Evolutionary conservation across 208 protist species (phyloP), one percentile per base, ranked within the genome.

Genomic region (Trypanosoma mega): DNA sequence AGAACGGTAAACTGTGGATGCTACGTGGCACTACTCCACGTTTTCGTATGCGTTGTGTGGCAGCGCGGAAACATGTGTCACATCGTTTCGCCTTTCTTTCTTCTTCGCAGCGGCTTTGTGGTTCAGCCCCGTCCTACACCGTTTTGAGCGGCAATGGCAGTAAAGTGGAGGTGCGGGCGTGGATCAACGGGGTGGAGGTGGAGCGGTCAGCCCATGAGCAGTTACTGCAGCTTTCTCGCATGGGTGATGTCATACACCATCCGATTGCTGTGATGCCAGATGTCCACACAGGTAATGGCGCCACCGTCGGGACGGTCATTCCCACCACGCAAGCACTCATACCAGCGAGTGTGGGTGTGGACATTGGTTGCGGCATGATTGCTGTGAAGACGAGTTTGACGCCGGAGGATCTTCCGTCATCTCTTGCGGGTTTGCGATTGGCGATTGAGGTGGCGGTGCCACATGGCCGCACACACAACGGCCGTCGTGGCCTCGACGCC

Each of bases 281-380:
- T 61, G 85, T 93, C 14, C 91, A 97, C 61, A 67, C 76, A 5
- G 88, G 91, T 45, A 82, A 85, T 9, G 91, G 87, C 31, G 87
- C 78, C 41, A 93, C 87, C 0, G 84, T 97, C 1, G 88, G 88
- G 23, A 82, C 82, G 8, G 89, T 95, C n/a, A 87, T 97, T 49
- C 86, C 88, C 12, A 93, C 84, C 8, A 82, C 72, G 20, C 56
- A 48, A 16, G 88, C 88, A 5, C 65, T 97, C 45, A 95, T 95
- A 52, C 92, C 92, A 2, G 68, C 89, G 1, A 85, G 80, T 45
- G 92, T 97, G 33, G 88, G 92, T 7, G 88, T 97, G 2, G 89
- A 95, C 60, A 93, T 97, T 61, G 91, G 91, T 6, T 97, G 91
- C 53, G 91, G 91, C 44, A 97, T 97, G 85, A 79, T 93, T 49